Evolutionary conservation across 2,329 filamentous ascomycete genomes (phyloP).

Genomic region (Alternaria incomplexa): DNA sequence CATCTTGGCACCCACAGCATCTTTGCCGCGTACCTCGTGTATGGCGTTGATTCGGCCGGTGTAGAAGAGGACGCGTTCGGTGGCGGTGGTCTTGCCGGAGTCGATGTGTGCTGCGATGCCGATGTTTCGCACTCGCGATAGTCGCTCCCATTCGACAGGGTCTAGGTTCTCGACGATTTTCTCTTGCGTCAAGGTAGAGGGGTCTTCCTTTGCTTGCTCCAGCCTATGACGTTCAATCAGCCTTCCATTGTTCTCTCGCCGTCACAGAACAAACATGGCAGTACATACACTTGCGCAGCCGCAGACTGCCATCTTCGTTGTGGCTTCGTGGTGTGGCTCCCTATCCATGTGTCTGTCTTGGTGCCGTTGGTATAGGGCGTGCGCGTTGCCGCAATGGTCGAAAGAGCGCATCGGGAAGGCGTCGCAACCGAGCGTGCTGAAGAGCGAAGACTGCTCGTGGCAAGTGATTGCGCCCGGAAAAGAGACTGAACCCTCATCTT

Average conservation of each 20-base stretch:
- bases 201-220: conserved; percentile 64
- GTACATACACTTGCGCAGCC: conserved; percentile 47
- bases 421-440: conserved; percentile 29
- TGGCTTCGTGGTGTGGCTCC: conserved; percentile 21
- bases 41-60: conserved; percentile 96
- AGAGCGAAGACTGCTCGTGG: conserved; percentile 37
- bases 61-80: conserved; percentile 96
- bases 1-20: conserved; percentile 98
- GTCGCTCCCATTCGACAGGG: conserved; percentile 75
- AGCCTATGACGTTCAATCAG: conserved; percentile 37
- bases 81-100: conserved; percentile 96
- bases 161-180: conserved; percentile 80
- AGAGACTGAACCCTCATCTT: conserved; percentile 46
- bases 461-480: conserved; percentile 42
- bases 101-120: conserved; percentile 99
- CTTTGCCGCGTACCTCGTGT: conserved; percentile 94
- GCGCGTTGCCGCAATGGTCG: conserved; percentile 39
- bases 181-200: conserved; percentile 64
- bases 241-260: conserved; percentile 13
- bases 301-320: conserved; percentile 47
- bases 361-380: conserved; percentile 35
- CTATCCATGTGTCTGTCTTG: conserved; percentile 39
- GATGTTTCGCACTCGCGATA: conserved; percentile 90
- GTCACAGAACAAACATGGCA: background rate
- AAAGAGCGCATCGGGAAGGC: conserved; percentile 41